Percentiles rank a stretch among this genome's conserved stretches.
Conservation (phyloP, 306 rosid species). For the Rubus parviflorus region DNA sequence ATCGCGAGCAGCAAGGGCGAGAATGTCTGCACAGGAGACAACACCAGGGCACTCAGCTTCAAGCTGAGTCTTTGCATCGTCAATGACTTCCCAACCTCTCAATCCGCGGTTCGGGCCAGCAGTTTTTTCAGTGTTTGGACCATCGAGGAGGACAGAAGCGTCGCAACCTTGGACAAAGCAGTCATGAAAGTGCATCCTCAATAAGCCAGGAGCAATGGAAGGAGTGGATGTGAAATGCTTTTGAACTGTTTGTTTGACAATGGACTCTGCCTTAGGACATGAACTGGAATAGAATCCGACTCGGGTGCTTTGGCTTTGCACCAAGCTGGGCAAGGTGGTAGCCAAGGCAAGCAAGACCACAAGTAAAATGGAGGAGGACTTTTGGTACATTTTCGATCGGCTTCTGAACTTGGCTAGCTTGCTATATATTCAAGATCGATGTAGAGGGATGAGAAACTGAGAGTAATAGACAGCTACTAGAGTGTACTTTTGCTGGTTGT, state of each 20-base stretch:
- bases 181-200: conserved; percentile 29
- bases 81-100: conserved; percentile 25
- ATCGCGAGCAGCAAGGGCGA: conserved; percentile 31
- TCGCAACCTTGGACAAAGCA: conserved; percentile 30
- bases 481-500: background rate
- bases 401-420: too few relatives aligned
- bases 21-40: conserved; percentile 30
- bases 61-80: conserved; percentile 27
- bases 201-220: conserved; percentile 10
- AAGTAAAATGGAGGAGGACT: background rate
- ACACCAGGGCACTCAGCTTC: conserved; percentile 30
- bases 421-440: too few relatives aligned
- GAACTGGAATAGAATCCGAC: conserved; percentile 21
- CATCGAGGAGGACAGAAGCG: conserved; percentile 22
- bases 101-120: conserved; percentile 9
- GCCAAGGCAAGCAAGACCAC: conserved; percentile 1
- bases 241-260: conserved; percentile 10
- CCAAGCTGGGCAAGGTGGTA: conserved; percentile 9
- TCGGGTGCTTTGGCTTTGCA: conserved; percentile 12
- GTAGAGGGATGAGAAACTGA: background rate
- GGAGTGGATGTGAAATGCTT: conserved; percentile 18
- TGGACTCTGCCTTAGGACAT: conserved; percentile 21
- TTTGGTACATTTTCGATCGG: background rate
- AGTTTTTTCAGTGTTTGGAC: conserved; percentile 12
- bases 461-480: background rate